These are phyloP conservation scores for Hygrophila difformis DNA, from an alignment of 257 asterid species.

Conservation along the genomic window DNA sequence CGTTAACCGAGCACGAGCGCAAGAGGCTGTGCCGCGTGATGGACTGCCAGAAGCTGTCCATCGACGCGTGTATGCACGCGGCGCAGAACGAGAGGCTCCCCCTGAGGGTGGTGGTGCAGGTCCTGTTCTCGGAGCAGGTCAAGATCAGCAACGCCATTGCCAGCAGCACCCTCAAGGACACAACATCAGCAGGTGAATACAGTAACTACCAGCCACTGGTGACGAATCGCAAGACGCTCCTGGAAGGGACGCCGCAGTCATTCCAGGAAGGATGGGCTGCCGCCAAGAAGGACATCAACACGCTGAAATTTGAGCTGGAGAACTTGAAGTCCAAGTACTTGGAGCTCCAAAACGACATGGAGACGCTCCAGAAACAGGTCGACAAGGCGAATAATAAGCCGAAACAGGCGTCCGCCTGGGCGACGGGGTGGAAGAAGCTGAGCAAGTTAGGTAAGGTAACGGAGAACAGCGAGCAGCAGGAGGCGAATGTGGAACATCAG, in stretches of 20 bases:
- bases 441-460: constrained; percentile 56
- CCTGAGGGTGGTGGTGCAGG: constrained; percentile 76
- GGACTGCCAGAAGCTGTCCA: constrained; percentile 95
- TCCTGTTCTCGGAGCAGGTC: constrained; percentile 90
- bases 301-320: constrained; percentile 81
- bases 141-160: constrained; percentile 84
- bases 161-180: constrained; percentile 51
- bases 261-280: constrained; percentile 97
- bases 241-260: constrained; percentile 88
- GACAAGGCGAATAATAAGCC: constrained; percentile 52
- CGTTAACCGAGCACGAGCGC: constrained; percentile 81
- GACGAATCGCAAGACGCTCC: constrained; percentile 57
- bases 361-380: constrained; percentile 63
- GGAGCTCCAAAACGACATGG: constrained; percentile 73
- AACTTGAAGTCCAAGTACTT: constrained; percentile 60
- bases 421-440: constrained; percentile 77
- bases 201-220: constrained; percentile 63
- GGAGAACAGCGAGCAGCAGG: constrained; percentile 40
- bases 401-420: constrained; percentile 54
- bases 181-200: constrained; percentile 24
- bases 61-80: constrained; percentile 96
- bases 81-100: constrained; percentile 97
- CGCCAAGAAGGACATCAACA: constrained; percentile 89
- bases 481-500: constrained; percentile 33
- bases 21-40: constrained; percentile 89